Evolutionary conservation across 345 rosid genomes (phyloP).

Genomic region (Heritiera littoralis): DNA sequence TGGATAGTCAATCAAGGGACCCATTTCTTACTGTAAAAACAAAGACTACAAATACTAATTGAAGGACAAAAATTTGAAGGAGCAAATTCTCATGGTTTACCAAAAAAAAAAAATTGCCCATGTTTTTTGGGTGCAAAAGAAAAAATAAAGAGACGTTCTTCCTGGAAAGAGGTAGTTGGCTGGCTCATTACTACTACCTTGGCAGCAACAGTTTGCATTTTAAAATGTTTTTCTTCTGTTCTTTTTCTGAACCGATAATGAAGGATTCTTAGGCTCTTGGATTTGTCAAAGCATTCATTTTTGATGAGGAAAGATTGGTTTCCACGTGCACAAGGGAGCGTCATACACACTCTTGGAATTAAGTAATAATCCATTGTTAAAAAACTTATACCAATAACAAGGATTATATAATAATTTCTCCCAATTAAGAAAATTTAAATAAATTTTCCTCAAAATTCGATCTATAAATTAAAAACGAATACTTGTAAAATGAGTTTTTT

Average conservation of each 20-base stretch:
- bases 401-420: too few species aligned
- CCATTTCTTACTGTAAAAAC: background rate
- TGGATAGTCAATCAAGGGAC: background rate
- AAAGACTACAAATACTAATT: background rate
- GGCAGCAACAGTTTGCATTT: background rate
- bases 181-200: background rate
- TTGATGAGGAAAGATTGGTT: background rate
- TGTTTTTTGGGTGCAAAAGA: background rate
- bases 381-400: background rate
- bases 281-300: background rate
- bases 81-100: background rate
- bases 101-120: too few species aligned
- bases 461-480: too few species aligned
- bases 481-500: too few species aligned
- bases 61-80: background rate
- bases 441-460: too few species aligned
- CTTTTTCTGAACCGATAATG: background rate
- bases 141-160: background rate
- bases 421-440: too few species aligned
- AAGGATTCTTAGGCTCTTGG: background rate
- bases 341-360: background rate
- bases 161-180: background rate
- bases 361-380: background rate
- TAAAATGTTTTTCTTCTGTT: too few species aligned
- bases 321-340: background rate